Evolutionary conservation across 2,329 filamentous ascomycete species (phyloP), one percentile per base, ranked within the genome.

Genomic region (Stemphylium beticola): DNA sequence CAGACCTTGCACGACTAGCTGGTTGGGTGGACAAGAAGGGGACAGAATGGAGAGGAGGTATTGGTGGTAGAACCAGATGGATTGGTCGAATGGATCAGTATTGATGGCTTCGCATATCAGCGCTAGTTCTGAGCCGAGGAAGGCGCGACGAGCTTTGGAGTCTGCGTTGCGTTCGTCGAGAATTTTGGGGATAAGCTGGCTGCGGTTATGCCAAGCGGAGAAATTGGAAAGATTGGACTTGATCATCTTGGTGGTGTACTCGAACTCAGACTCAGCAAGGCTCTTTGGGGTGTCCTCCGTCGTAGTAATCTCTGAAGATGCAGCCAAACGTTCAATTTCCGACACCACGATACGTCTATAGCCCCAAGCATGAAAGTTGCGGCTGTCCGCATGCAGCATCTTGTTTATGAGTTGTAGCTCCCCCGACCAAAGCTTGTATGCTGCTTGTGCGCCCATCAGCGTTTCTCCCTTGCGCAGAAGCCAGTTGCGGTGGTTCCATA

Each of bases 331-430:
- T 74, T 96, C 91, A 2, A 98, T 81, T 53, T 87, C 84, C n/a
- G 82, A 78, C 2, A 97, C 87, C 4, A 97, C 87, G 49, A 86
- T 84, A 41, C 92, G 86, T 47, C 95, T 83, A 74, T 99, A 99
- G 38, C 89, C 88, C 95, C 95, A 99, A 29, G 93, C 95, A 72
- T 98, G 95, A 72, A 97, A 99, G 72, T 99, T 99, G 45, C 95
- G 86, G 59, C 84, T 88, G 75, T 99, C 95, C 47, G 88, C 85
- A 53, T 81, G 84, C 40, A 99, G 82, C 93, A 99, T 96, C 77
- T 96, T 96, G 55, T 86, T 84, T 17, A 92, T 90, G 8, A 98
- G 80, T 0, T 81, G 87, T 15, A 99, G 84, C 74, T 99, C 95
- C 59, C 89, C 87, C 66, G 89, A 81, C 95, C 95, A 99, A 44